Percentiles rank a stretch among this genome's conserved stretches.
phyloP scores from a whole-genome alignment of 345 rosid genomes.

The Abelmoschus esculentus region DNA sequence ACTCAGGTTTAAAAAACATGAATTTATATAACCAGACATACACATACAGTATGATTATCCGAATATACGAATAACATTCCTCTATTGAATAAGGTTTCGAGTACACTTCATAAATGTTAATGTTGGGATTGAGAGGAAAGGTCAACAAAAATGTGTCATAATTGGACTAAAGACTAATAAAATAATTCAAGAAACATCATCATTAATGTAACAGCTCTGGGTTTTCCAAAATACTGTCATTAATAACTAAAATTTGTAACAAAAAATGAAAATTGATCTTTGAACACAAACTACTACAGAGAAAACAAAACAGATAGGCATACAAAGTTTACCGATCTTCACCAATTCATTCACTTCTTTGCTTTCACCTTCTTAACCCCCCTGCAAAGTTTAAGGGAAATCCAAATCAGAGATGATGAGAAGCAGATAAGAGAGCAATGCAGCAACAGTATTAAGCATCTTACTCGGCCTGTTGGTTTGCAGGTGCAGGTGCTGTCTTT shows the following conservation, averaged over 20 bases:
- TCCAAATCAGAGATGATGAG: background rate
- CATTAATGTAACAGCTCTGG: slow-evolving; percentile 6
- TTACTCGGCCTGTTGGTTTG: slow-evolving; percentile 34
- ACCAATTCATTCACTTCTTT: slow-evolving; percentile 27
- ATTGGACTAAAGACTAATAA: too few relatives aligned
- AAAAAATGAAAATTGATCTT: slow-evolving; percentile 1
- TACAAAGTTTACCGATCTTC: slow-evolving; percentile 14
- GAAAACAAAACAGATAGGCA: slow-evolving; percentile 18
- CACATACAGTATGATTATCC: background rate
- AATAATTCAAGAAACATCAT: background rate
- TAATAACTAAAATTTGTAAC: slow-evolving; percentile 1
- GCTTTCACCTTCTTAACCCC: slow-evolving; percentile 31
- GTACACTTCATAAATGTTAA: too few relatives aligned
- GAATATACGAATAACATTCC: background rate
- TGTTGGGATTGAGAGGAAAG: too few relatives aligned
- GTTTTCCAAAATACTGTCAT: slow-evolving; percentile 19
- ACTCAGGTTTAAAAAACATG: background rate
- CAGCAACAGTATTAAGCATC: background rate
- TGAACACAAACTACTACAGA: slow-evolving; percentile 14
- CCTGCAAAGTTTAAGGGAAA: slow-evolving; percentile 11
- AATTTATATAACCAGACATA: background rate
- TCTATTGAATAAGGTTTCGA: too few relatives aligned
- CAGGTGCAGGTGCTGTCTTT: slow-evolving; percentile 13
- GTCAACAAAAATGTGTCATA: background rate
- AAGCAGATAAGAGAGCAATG: background rate